phyloP scores from a whole-genome alignment of 306 rosid genomes.

The Medicago lupulina region DNA sequence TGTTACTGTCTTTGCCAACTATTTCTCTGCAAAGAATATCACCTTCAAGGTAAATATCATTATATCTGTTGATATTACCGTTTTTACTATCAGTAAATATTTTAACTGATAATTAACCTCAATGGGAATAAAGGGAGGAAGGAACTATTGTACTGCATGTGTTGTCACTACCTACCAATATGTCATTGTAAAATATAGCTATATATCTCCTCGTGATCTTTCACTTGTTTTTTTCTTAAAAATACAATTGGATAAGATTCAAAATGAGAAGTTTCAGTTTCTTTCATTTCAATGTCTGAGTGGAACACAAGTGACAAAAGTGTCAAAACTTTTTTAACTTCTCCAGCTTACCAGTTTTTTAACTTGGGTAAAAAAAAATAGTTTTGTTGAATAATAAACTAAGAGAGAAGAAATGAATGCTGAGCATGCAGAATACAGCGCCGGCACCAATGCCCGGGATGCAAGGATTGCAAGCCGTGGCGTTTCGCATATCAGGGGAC shows the following conservation, averaged over 20 bases:
- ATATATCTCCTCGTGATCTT: not conserved
- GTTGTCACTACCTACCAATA: not conserved
- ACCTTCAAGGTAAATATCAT: conserved; percentile 69
- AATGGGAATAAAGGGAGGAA: not conserved
- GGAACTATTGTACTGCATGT: not conserved
- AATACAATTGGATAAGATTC: too few species aligned
- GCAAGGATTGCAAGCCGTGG: conserved; percentile 94
- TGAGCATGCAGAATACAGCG: conserved; percentile 71
- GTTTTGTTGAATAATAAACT: too few species aligned
- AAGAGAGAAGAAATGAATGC: not conserved
- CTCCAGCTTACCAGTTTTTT: too few species aligned
- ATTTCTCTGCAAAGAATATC: conserved; percentile 85
- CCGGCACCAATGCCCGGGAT: conserved; percentile 96
- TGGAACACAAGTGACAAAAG: not conserved
- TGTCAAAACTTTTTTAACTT: not conserved
- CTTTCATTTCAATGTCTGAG: too few species aligned
- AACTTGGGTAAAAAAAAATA: too few species aligned
- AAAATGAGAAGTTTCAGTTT: too few species aligned
- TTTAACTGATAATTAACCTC: not conserved
- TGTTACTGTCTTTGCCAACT: conserved; percentile 72
- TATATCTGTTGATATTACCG: not conserved
- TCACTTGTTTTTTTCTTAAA: not conserved
- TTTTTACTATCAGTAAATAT: not conserved
- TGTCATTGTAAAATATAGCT: not conserved
- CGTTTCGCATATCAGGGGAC: conserved; percentile 83